Conservation (phyloP, 176 grass and related monocot species). For the Guadua angustifolia region DNA sequence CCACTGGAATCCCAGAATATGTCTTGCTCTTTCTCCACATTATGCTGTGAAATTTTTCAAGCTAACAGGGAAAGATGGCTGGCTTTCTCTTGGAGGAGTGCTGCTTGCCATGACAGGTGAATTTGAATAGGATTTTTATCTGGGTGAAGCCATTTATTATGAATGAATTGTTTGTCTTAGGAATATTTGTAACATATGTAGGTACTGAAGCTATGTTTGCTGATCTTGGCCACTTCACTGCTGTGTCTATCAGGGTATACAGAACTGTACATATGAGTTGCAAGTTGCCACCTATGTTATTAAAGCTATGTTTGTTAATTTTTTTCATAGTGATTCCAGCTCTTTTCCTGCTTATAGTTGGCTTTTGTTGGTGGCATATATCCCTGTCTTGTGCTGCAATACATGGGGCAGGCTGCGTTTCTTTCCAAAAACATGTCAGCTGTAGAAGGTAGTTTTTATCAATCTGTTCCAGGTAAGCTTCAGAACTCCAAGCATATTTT, state of each 20-base stretch:
- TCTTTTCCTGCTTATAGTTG: constrained; percentile 46
- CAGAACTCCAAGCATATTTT: not conserved
- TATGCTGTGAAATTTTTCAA: constrained; percentile 66
- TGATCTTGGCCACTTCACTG: constrained; percentile 79
- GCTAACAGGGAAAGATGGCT: constrained; percentile 66
- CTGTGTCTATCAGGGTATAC: constrained; percentile 70
- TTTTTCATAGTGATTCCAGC: constrained; percentile 12
- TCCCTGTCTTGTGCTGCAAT: constrained; percentile 77
- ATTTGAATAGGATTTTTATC: not conserved
- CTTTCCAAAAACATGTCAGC: constrained; percentile 61
- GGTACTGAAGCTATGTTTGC: constrained; percentile 90
- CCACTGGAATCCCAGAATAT: constrained; percentile 72
- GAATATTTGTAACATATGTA: constrained; percentile 29
- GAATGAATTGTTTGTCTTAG: constrained; percentile 28
- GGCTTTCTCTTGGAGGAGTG: constrained; percentile 69
- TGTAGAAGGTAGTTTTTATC: constrained; percentile 59
- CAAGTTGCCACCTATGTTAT: constrained; percentile 6
- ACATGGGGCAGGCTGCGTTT: constrained; percentile 82
- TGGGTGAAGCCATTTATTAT: not conserved
- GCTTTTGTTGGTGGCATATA: constrained; percentile 72
- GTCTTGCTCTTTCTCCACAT: constrained; percentile 65
- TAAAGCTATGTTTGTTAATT: not conserved
- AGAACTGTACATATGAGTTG: constrained; percentile 10
- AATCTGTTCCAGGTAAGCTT: constrained; percentile 70
- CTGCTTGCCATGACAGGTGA: constrained; percentile 75